Conservation (phyloP, 2,329 filamentous ascomycete species). For the Aspergillus sp. region DNA sequence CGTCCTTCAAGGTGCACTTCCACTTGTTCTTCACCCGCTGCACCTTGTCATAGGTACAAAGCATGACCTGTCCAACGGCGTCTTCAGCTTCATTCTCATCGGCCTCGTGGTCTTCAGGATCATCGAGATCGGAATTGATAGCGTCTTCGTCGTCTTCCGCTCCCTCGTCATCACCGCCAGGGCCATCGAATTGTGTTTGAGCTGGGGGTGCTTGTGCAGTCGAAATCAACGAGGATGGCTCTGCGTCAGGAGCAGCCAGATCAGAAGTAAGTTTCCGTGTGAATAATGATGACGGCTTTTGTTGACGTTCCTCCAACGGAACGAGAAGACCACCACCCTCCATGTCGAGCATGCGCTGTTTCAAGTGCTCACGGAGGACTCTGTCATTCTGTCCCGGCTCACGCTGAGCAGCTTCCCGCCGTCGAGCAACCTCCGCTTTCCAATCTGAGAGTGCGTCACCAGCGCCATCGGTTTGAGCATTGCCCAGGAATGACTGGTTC, state of each 20-base stretch:
- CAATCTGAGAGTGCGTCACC: conserved; percentile 52
- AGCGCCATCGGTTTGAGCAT: conserved; percentile 70
- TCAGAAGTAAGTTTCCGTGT: conserved; percentile 31
- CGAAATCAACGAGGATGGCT: conserved; percentile 3
- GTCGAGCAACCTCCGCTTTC: conserved; percentile 40
- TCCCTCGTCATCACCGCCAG: conserved; percentile 46
- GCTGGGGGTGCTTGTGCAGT: conserved; percentile 10
- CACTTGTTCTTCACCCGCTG: conserved; percentile 99
- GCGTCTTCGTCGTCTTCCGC: conserved; percentile 77
- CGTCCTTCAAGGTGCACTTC: conserved; percentile 98
- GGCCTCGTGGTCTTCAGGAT: conserved; percentile 76
- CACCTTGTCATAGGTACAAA: conserved; percentile 99
- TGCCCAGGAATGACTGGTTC: conserved; percentile 36
- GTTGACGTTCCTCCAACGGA: conserved; percentile 34
- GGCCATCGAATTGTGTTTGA: conserved; percentile 52
- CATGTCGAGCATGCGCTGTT: conserved; percentile 33
- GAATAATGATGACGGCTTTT: conserved; percentile 14
- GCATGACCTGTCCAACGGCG: conserved; percentile 79
- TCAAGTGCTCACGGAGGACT: conserved; percentile 37
- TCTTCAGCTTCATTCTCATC: conserved; percentile 87
- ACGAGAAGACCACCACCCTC: conserved; percentile 43
- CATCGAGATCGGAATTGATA: conserved; percentile 97
- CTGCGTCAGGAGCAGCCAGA: conserved; percentile 7
- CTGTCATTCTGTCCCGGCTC: conserved; percentile 32
- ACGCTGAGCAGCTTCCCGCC: conserved; percentile 33